These are phyloP conservation scores for Aspergillus bombycis DNA, from an alignment of 2,329 filamentous ascomycete species.

Conservation along the genomic window DNA sequence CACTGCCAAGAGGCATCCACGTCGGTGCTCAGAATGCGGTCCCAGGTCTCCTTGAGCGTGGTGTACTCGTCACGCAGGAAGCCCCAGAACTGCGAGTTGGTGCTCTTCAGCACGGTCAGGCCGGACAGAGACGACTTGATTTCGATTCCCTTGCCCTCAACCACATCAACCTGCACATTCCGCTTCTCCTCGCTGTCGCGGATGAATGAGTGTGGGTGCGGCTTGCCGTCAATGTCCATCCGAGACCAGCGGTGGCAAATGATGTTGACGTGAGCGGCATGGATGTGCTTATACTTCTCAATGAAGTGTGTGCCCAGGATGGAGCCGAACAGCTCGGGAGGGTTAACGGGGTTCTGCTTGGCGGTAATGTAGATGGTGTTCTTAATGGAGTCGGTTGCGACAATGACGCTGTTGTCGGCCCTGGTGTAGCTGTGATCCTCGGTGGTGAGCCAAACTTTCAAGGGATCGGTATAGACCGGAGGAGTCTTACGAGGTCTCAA, in stretches of 20 bases:
- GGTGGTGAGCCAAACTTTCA: not conserved
- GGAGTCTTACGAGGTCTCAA: constrained; percentile 71
- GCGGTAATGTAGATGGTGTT: constrained; percentile 95
- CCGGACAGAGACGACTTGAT: constrained; percentile 79
- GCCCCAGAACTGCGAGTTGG: constrained; percentile 91
- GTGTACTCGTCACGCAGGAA: constrained; percentile 95
- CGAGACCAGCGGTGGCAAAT: constrained; percentile 89
- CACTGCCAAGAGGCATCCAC: constrained; percentile 88
- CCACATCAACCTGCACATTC: constrained; percentile 73
- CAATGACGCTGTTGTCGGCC: constrained; percentile 92
- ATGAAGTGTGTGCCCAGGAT: constrained; percentile 88
- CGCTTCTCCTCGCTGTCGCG: constrained; percentile 88
- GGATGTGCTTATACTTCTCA: constrained; percentile 84
- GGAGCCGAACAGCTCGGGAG: constrained; percentile 88
- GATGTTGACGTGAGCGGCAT: constrained; percentile 78
- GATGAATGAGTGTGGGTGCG: constrained; percentile 93
- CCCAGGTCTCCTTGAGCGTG: constrained; percentile 85
- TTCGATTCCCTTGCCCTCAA: constrained; percentile 69
- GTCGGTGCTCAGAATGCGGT: constrained; percentile 92
- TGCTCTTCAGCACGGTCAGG: constrained; percentile 91
- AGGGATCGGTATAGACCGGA: not conserved
- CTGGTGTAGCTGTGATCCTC: constrained; percentile 74
- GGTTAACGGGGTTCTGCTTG: constrained; percentile 88
- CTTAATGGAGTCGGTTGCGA: constrained; percentile 97
- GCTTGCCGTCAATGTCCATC: constrained; percentile 81